Evolutionary conservation across 1,139 yeast species (phyloP).

Genomic region (Debaryomyces coudertii): DNA sequence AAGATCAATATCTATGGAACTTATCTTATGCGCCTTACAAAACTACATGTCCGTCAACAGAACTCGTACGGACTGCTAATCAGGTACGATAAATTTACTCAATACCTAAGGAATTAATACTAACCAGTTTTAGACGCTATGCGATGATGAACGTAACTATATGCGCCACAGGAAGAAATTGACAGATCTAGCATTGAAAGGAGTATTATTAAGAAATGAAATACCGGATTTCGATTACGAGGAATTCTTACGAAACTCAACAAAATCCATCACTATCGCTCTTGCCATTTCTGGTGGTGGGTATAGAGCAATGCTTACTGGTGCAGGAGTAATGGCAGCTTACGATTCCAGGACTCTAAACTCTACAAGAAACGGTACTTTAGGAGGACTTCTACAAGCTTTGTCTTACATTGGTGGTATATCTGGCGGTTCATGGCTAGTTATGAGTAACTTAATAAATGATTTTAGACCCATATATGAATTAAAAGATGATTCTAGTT

Average conservation of each 20-base stretch:
- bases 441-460: constrained; percentile 53
- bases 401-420: constrained; percentile 61
- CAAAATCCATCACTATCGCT: constrained; percentile 46
- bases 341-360: constrained; percentile 50
- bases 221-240: constrained; percentile 43
- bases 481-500: constrained; percentile 24
- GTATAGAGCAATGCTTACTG: constrained; percentile 66
- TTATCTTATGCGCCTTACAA: constrained; percentile 42
- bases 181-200: constrained; percentile 34
- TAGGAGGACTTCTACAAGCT: constrained; percentile 59
- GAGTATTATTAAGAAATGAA: constrained; percentile 36
- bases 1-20: constrained; percentile 10
- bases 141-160: constrained; percentile 40
- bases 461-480: constrained; percentile 45
- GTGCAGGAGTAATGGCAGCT: constrained; percentile 63
- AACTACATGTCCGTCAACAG: constrained; percentile 43
- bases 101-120: constrained; percentile 1
- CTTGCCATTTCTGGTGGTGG: constrained; percentile 77
- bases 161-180: constrained; percentile 33
- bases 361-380: constrained; percentile 25
- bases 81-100: constrained; percentile 27
- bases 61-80: constrained; percentile 41
- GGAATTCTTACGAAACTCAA: constrained; percentile 17
- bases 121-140: constrained; percentile 20
- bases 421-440: constrained; percentile 74